Evolutionary conservation across 2,329 filamentous ascomycete species (phyloP), one percentile per base, ranked within the genome.

Genomic region (Hypomyces rosellus): DNA sequence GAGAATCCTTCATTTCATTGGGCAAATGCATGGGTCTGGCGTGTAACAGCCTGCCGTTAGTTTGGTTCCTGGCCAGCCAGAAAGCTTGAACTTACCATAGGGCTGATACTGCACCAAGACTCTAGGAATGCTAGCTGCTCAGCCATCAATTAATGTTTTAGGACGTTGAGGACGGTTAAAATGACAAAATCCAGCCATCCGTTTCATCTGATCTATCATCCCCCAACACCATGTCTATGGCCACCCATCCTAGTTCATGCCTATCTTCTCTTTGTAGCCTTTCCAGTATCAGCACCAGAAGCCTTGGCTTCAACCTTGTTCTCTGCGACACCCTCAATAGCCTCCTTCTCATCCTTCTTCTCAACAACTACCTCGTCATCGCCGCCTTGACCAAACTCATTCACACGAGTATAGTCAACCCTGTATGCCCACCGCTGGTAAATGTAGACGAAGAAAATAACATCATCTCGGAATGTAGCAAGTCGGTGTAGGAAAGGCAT

Each of bases 341-440:
- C 68, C 52, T 70, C 67, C 13, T 60, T 63, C 16, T 58, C 56
- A 37, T 62, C 56, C 49, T 65, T 63, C 11, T 57, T 57, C 54
- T 68, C 63, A 37, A 65, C 65, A 60, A 78, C 77, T 43, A 77
- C 77, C 18, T 90, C 88, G 22, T 89, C 87, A n/a, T 95, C 92
- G n/a, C 93, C 93, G 34, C 92, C 93, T 75, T 97, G 93, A 8
- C 93, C 93, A 65, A 97, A 99, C 70, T 99, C 93, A 68, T 99
- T 99, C 65, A 99, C 87, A 55, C 93, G 83, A 11, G 80, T 85
- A 72, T 92, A 93, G 69, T 99, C 93, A 54, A 93, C 78, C 72
- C 86, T 89, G 76, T 99, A 99, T 49, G 86, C 86, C 80, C 84
- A 99, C 54, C 85, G 82, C 73, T 99, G 93, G 71, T 99, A 99